A percentile compares a stretch with the other conserved stretches of the same genome.
Conservation (phyloP, 1,284 basidiomycete species). For the Irpex lacteus region DNA sequence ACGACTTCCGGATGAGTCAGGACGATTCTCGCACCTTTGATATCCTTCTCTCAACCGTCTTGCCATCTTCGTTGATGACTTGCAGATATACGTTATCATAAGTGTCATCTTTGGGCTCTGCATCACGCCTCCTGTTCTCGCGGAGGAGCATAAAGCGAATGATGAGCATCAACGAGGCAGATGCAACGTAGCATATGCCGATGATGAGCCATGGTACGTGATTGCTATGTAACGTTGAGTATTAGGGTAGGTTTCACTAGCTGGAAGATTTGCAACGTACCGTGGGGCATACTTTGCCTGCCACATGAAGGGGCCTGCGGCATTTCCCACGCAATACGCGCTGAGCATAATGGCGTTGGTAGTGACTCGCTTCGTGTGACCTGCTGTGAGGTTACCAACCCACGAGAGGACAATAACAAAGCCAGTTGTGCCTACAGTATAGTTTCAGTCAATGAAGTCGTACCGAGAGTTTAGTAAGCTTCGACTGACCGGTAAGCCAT, state of each 20-base stretch:
- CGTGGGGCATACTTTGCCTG: conserved; percentile 60
- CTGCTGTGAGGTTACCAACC: conserved; percentile 64
- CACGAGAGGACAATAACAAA: conserved; percentile 71
- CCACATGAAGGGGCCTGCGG: conserved; percentile 75
- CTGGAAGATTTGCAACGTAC: conserved; percentile 27
- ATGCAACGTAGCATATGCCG: conserved; percentile 49
- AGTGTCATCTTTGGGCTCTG: conserved; percentile 49
- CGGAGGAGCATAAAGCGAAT: conserved; percentile 54
- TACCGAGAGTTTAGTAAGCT: too few species aligned
- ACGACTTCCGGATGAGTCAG: neutral
- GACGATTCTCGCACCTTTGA: conserved; percentile 47
- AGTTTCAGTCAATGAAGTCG: neutral
- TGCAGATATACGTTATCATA: conserved; percentile 67
- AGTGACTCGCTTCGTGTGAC: conserved; percentile 70
- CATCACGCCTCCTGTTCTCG: conserved; percentile 65
- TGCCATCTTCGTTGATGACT: conserved; percentile 46
- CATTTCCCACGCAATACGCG: conserved; percentile 68
- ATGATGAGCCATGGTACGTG: conserved; percentile 68
- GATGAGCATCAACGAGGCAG: conserved; percentile 45
- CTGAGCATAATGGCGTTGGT: conserved; percentile 71
- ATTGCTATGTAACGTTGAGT: conserved; percentile 36
- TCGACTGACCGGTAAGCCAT: conserved; percentile 59
- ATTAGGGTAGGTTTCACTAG: neutral
- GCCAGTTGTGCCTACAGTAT: conserved; percentile 48
- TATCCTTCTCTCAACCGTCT: conserved; percentile 49